Percentiles rank a stretch among this genome's conserved stretches.
phyloP scores from a whole-genome alignment of 805 yeast genomes.

The Saccharomycopsis vini region DNA sequence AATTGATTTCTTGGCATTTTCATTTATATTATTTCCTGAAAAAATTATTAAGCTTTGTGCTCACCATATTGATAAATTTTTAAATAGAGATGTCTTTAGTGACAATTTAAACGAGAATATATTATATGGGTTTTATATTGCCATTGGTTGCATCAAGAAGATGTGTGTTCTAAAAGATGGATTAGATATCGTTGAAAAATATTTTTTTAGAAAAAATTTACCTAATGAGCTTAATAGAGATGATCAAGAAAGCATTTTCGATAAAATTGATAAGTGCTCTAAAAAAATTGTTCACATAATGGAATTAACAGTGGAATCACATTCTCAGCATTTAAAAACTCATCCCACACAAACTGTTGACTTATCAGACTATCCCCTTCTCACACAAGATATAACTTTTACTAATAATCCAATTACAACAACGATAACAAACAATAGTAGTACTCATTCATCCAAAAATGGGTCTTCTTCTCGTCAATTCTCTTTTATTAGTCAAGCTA shows the following conservation, averaged over 20 bases:
- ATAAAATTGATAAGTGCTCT: neutral
- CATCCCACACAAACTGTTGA: neutral
- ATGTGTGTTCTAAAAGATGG: neutral
- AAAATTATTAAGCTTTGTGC: neutral
- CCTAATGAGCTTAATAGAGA: too few relatives aligned
- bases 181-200: neutral
- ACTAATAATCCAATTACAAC: too few relatives aligned
- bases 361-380: neutral
- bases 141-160: neutral
- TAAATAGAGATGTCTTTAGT: neutral
- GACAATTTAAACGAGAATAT: too few relatives aligned
- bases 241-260: neutral
- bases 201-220: neutral
- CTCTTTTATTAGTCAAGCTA: too few relatives aligned
- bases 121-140: constrained; percentile 9
- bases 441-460: too few relatives aligned
- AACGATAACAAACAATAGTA: too few relatives aligned
- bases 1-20: neutral
- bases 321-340: neutral
- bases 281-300: constrained; percentile 4
- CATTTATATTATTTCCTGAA: neutral
- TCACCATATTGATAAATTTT: constrained; percentile 5
- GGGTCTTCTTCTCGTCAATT: too few relatives aligned
- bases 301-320: neutral
- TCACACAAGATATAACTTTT: too few relatives aligned